Evolutionary conservation across 2,329 filamentous ascomycete genomes (phyloP), one percentile per base, ranked within the genome.

Genomic region (Hypocreales sp.): DNA sequence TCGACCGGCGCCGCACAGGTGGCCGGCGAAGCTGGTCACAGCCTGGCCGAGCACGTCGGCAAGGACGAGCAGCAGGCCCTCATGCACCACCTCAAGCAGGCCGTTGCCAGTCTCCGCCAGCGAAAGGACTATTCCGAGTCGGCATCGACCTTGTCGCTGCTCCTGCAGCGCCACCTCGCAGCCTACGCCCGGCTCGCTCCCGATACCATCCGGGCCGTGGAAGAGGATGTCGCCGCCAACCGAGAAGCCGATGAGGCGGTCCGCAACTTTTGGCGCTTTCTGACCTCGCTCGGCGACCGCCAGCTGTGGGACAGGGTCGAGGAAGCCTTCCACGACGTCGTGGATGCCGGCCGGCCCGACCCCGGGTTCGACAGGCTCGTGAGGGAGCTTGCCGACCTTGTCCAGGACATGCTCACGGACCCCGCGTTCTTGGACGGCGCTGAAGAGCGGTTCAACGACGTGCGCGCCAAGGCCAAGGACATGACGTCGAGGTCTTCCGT

Each of bases 61-160:
- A 77, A 78, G 3, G 71, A 79, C 4, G 77, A 92, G 42, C 74
- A 72, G 31, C 66, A 81, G 22, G 74, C 79, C 0, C 54, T 95
- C 30, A 43, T 87, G 5, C 64, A 74, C 38, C 74, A 86, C 5
- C 57, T 95, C 26, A 87, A 86, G 50, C 63, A 78, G 40, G 74
- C 78, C 0, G 72, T 95, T 4, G 39, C 69, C 10, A 80, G 79
- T 21, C 64, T 95, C 10, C 67, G 80, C 7, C 67, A 81, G 42
- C 72, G 79, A 27, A 70, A 66, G 7, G 83, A 93, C 47, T 95
- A 95, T 47, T 73, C 78, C 0, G 74, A 86, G 25, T 93, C 86
- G 0, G 83, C 93, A 0, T 83, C 80, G 1, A 83, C 75, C 0
- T 51, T 95, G 18, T 71, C 79, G 0, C 53, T 74, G 7, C 61